Percentiles rank a stretch among this genome's conserved stretches.
phyloP scores from a whole-genome alignment of 2,329 filamentous ascomycete genomes.

The Ampelomyces quisqualis region DNA sequence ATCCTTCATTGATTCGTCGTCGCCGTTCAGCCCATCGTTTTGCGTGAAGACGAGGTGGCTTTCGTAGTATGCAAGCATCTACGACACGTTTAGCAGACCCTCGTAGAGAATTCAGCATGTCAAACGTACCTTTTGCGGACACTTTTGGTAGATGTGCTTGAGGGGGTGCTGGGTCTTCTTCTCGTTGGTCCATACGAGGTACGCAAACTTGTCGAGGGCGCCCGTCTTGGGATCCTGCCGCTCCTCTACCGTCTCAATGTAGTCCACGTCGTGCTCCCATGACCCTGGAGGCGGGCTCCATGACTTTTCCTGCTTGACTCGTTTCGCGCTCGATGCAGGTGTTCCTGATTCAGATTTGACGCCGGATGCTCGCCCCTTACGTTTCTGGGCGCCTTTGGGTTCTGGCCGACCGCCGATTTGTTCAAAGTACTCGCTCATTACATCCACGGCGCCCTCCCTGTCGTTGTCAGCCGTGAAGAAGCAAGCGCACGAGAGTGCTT shows the following conservation, averaged over 20 bases:
- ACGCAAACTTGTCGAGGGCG: constrained; percentile 62
- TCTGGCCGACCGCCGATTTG: constrained; percentile 64
- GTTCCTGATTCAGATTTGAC: constrained; percentile 27
- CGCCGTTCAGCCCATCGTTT: constrained; percentile 14
- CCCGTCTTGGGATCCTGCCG: constrained; percentile 43
- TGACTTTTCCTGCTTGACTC: constrained; percentile 44
- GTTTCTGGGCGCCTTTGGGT: constrained; percentile 57
- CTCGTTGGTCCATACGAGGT: constrained; percentile 71
- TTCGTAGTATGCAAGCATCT: constrained; percentile 54
- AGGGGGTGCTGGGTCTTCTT: constrained; percentile 73
- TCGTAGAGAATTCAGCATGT: too few relatives aligned
- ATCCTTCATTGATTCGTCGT: constrained; percentile 9
- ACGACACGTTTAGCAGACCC: constrained; percentile 3
- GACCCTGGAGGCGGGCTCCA: constrained; percentile 71
- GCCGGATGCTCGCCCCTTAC: constrained; percentile 35
- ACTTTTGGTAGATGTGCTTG: constrained; percentile 68
- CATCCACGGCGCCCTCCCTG: constrained; percentile 47
- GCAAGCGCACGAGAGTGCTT: neutral
- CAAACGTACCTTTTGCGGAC: constrained; percentile 66
- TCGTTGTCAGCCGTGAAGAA: constrained; percentile 5
- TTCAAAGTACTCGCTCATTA: constrained; percentile 65
- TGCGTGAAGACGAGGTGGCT: constrained; percentile 46
- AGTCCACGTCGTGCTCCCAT: constrained; percentile 73
- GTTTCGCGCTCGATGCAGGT: constrained; percentile 26
- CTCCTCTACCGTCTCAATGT: constrained; percentile 72